These are phyloP conservation scores for Buddleja alternifolia DNA, from an alignment of 257 asterid genomes.

Conservation along the genomic window DNA sequence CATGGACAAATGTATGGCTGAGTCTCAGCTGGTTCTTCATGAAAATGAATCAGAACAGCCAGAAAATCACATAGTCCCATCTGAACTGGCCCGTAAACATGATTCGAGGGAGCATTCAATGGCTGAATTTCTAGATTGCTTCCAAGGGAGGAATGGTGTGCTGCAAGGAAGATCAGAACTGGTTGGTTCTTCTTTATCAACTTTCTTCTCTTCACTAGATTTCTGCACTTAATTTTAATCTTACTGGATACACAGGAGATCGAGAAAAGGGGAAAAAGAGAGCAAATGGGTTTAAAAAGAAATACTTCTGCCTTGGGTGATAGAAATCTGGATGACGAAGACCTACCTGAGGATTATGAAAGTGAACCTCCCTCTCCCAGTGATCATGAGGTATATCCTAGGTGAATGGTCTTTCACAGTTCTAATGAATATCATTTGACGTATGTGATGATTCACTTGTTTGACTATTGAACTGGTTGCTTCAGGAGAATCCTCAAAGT, in stretches of 20 bases:
- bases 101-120: slow-evolving; percentile 52
- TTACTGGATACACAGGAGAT: slow-evolving; percentile 35
- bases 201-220: slow-evolving; percentile 22
- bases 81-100: slow-evolving; percentile 41
- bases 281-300: slow-evolving; percentile 30
- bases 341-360: slow-evolving; percentile 51
- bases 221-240: slow-evolving; percentile 19
- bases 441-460: slow-evolving; percentile 23
- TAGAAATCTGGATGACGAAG: slow-evolving; percentile 44
- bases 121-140: slow-evolving; percentile 71
- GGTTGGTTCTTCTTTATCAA: slow-evolving; percentile 42
- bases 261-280: slow-evolving; percentile 37
- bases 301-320: slow-evolving; percentile 40
- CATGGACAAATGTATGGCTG: slow-evolving; percentile 34
- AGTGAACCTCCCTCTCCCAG: slow-evolving; percentile 43
- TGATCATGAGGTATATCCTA: slow-evolving; percentile 58
- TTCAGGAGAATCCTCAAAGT: slow-evolving; percentile 56
- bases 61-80: slow-evolving; percentile 33
- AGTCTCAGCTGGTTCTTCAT: slow-evolving; percentile 35
- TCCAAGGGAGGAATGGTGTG: slow-evolving; percentile 44
- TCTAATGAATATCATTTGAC: slow-evolving; percentile 24
- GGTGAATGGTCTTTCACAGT: slow-evolving; percentile 29
- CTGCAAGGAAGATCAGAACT: slow-evolving; percentile 45
- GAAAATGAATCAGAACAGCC: slow-evolving; percentile 40
- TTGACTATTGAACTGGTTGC: slow-evolving; percentile 31